These are phyloP conservation scores for Tetracentron sinense DNA, from an alignment of 164 flowering plant species.

Conservation along the genomic window DNA sequence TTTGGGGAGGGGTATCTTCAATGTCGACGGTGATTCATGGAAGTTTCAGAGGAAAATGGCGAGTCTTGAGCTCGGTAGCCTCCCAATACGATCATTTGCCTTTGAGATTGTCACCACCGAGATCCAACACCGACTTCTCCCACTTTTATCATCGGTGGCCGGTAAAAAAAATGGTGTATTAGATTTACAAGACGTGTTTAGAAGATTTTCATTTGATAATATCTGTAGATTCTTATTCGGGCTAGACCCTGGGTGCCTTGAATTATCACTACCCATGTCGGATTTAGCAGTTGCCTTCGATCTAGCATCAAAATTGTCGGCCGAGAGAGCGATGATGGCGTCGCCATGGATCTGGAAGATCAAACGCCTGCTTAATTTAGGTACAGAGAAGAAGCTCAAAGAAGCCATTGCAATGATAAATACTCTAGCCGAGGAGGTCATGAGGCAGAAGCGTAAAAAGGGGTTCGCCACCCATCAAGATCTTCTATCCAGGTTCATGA, in stretches of 20 bases:
- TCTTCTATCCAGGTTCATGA: slow-evolving; percentile 56
- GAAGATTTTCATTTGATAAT: slow-evolving; percentile 57
- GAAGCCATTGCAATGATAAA: slow-evolving; percentile 38
- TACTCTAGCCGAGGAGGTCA: slow-evolving; percentile 36
- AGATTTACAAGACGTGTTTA: slow-evolving; percentile 60
- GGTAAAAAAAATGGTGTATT: slow-evolving; percentile 5
- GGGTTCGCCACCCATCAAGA: slow-evolving; percentile 32
- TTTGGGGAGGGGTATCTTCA: slow-evolving; percentile 77
- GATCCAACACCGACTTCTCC: slow-evolving; percentile 29
- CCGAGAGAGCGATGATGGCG: slow-evolving; percentile 37
- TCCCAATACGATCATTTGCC: slow-evolving; percentile 42
- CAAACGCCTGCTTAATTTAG: slow-evolving; percentile 41
- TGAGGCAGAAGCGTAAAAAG: slow-evolving; percentile 26
- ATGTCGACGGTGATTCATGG: slow-evolving; percentile 75
- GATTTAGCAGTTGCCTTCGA: slow-evolving; percentile 53
- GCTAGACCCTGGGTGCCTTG: slow-evolving; percentile 52
- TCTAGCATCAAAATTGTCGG: slow-evolving; percentile 47
- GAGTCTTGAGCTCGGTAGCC: slow-evolving; percentile 51
- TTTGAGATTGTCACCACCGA: slow-evolving; percentile 30
- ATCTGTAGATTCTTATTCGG: slow-evolving; percentile 64
- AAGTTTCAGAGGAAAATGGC: slow-evolving; percentile 64
- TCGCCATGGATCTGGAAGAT: slow-evolving; percentile 51
- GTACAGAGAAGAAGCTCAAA: slow-evolving; percentile 46
- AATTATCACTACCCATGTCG: slow-evolving; percentile 33
- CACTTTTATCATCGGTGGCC: slow-evolving; percentile 30